Evolutionary conservation across 129 eudicot species (phyloP).

Genomic region (Ambrosia trifida): DNA sequence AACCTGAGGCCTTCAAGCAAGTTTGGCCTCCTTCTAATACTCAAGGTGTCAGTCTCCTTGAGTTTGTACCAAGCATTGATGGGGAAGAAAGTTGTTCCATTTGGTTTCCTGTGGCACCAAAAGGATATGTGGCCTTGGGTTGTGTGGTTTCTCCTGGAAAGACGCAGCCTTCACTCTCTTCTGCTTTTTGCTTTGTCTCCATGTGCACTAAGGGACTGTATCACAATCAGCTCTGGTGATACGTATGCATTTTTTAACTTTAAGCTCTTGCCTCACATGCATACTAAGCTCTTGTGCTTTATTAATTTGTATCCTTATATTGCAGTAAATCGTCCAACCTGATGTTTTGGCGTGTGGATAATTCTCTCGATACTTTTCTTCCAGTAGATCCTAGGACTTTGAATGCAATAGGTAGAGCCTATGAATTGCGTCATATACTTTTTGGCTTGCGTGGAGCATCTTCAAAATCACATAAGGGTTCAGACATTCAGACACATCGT

Average conservation of each 20-base stretch:
- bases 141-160: conserved; percentile 93
- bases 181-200: conserved; percentile 83
- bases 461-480: conserved; percentile 33
- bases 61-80: conserved; percentile 21
- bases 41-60: conserved; percentile 32
- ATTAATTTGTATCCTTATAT: conserved; percentile 18
- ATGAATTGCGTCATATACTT: conserved; percentile 69
- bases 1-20: conserved; percentile 73
- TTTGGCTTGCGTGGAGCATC: conserved; percentile 52
- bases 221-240: conserved; percentile 43
- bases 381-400: conserved; percentile 69
- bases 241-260: conserved; percentile 48
- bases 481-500: conserved; percentile 31
- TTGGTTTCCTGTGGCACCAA: conserved; percentile 98
- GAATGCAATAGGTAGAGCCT: conserved; percentile 56
- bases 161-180: conserved; percentile 64
- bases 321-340: conserved; percentile 42
- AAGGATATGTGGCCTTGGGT: conserved; percentile 90
- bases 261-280: conserved; percentile 7
- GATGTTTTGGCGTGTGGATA: conserved; percentile 97
- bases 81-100: conserved; percentile 60
- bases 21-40: conserved; percentile 67
- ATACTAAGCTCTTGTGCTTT: conserved; percentile 7
- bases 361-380: conserved; percentile 79
- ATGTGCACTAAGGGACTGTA: conserved; percentile 83